Conservation (phyloP, 2,329 filamentous ascomycete genomes). For the Trichophyton mentagrophytes region DNA sequence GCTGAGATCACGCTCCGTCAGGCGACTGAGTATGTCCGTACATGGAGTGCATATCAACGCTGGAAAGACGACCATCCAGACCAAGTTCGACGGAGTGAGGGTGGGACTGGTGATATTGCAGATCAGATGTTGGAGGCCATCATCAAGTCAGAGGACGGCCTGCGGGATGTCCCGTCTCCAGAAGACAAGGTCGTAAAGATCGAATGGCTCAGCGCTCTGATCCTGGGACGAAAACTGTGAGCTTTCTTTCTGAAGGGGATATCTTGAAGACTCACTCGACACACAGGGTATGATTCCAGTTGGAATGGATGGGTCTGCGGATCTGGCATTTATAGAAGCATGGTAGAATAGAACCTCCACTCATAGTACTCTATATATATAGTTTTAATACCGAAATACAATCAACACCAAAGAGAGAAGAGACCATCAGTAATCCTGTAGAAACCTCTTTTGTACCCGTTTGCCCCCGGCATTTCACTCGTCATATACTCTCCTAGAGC, state of each 20-base stretch:
- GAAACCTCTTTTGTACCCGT: not conserved
- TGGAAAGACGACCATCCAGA: conserved; percentile 48
- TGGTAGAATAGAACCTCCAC: too few species aligned
- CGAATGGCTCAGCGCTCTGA: conserved; percentile 6
- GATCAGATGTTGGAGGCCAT: conserved; percentile 51
- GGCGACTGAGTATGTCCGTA: conserved; percentile 49
- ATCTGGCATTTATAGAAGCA: too few species aligned
- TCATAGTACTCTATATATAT: too few species aligned
- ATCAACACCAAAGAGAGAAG: too few species aligned
- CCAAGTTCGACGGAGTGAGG: conserved; percentile 37
- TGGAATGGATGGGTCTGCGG: too few species aligned
- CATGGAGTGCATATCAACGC: conserved; percentile 47
- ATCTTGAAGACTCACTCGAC: not conserved
- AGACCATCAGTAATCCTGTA: too few species aligned
- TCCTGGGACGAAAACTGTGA: conserved; percentile 5
- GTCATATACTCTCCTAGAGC: not conserved
- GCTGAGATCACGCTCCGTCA: conserved; percentile 44
- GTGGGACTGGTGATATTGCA: conserved; percentile 48
- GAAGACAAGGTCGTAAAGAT: not conserved
- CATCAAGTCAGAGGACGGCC: conserved; percentile 40
- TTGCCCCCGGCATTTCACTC: not conserved
- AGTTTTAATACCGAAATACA: too few species aligned
- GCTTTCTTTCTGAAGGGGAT: not conserved
- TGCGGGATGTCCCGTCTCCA: conserved; percentile 21
- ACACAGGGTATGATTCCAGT: not conserved